These are phyloP conservation scores for Effrenium voratum DNA, from an alignment of 73 alveolate species.

Conservation along the genomic window DNA sequence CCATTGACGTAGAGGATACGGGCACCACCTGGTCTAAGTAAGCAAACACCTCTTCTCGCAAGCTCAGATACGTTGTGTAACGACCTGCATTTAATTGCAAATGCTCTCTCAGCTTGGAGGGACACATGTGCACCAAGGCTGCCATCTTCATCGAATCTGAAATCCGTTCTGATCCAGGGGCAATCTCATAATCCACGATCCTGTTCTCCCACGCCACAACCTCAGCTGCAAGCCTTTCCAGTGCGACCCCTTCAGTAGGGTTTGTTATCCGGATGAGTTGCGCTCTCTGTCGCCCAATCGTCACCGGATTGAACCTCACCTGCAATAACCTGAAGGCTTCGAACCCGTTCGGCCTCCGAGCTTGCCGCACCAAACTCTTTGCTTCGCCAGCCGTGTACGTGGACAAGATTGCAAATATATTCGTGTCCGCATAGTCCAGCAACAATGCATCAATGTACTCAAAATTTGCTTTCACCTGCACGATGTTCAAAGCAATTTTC, in stretches of 20 bases:
- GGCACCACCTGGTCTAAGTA: not conserved
- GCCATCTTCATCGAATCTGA: not conserved
- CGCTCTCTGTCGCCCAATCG: not conserved
- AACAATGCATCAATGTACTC: not conserved
- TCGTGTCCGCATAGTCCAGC: not conserved
- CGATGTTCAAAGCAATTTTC: not conserved
- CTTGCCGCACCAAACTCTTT: not conserved
- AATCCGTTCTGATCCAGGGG: not conserved
- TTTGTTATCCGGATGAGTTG: not conserved
- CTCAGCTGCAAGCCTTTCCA: not conserved
- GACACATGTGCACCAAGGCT: not conserved
- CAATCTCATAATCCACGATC: not conserved
- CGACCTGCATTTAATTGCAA: not conserved
- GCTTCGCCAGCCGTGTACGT: not conserved
- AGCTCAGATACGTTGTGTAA: not conserved
- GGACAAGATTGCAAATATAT: not conserved
- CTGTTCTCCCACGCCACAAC: not conserved
- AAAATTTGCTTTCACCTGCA: not conserved
- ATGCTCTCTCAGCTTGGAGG: not conserved
- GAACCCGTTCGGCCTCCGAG: not conserved
- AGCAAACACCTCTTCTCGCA: not conserved
- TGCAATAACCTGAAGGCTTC: not conserved
- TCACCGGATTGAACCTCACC: constrained; percentile 21
- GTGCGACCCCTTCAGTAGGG: not conserved
- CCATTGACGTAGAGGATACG: not conserved